Percentiles rank a stretch among this genome's conserved stretches.
These are phyloP conservation scores for Pythium guiyangense DNA, from an alignment of 352 stramenopile genomes.

Conservation along the genomic window DNA sequence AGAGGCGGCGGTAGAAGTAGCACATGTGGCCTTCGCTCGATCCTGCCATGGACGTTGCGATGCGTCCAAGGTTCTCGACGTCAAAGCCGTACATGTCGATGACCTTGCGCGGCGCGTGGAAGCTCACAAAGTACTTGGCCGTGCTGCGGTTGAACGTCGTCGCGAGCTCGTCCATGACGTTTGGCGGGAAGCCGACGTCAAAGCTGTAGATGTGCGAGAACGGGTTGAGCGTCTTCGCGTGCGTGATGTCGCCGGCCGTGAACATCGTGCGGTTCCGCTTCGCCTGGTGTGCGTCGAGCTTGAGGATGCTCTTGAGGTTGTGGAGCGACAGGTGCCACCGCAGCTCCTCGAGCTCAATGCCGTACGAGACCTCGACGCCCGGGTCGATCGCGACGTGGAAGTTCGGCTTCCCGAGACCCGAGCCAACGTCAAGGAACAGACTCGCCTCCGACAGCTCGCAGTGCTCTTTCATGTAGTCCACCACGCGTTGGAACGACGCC, in stretches of 20 bases:
- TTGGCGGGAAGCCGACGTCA: constrained; percentile 96
- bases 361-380: constrained; percentile 94
- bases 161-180: constrained; percentile 91
- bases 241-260: constrained; percentile 92
- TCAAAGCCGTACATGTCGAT: constrained; percentile 93
- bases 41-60: constrained; percentile 92
- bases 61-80: constrained; percentile 88
- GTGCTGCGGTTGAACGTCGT: constrained; percentile 91
- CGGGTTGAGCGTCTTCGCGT: constrained; percentile 92
- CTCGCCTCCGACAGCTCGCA: constrained; percentile 86
- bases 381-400: constrained; percentile 95
- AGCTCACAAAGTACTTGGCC: constrained; percentile 94
- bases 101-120: constrained; percentile 89
- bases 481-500: constrained; percentile 95
- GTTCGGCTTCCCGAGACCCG: constrained; percentile 96
- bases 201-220: constrained; percentile 99
- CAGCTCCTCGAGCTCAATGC: constrained; percentile 94
- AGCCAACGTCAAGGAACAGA: constrained; percentile 97
- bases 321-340: constrained; percentile 93
- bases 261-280: constrained; percentile 83
- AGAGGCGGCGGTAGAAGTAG: constrained; percentile 92
- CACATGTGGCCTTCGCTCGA: constrained; percentile 95
- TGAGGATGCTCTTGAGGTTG: constrained; percentile 89
- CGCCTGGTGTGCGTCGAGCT: constrained; percentile 52
- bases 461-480: constrained; percentile 93